phyloP scores from a whole-genome alignment of 225 moss, liverwort and hornwort species.

The Bryoerythrophyllum caledonicum region DNA sequence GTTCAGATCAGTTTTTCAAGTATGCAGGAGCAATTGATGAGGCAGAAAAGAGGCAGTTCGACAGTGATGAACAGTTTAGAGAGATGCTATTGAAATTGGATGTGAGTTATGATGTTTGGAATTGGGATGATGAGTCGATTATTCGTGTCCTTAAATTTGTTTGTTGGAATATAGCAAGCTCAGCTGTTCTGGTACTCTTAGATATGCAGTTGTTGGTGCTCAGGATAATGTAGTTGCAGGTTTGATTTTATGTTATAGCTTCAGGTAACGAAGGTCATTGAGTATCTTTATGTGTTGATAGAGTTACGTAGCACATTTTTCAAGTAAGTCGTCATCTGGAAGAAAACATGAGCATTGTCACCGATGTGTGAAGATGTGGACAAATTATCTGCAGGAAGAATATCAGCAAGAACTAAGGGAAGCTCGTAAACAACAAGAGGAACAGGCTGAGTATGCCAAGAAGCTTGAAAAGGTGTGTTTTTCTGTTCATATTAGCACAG shows the following conservation, averaged over 20 bases:
- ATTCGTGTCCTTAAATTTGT: background rate
- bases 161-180: background rate
- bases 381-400: slow-evolving; percentile 49
- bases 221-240: slow-evolving; percentile 26
- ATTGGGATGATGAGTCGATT: background rate
- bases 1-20: slow-evolving; percentile 20
- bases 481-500: background rate
- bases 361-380: slow-evolving; percentile 28
- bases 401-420: slow-evolving; percentile 59
- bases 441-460: slow-evolving; percentile 54
- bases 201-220: slow-evolving; percentile 27
- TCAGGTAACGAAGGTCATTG: slow-evolving; percentile 13
- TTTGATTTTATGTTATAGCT: slow-evolving; percentile 15
- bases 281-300: slow-evolving; percentile 9
- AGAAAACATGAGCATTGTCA: slow-evolving; percentile 16
- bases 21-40: slow-evolving; percentile 37
- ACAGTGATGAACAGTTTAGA: slow-evolving; percentile 37
- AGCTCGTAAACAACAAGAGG: slow-evolving; percentile 60
- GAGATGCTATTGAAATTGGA: slow-evolving; percentile 43
- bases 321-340: background rate
- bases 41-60: slow-evolving; percentile 35
- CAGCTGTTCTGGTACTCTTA: background rate
- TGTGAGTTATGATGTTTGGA: slow-evolving; percentile 17
- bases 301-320: background rate
- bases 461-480: slow-evolving; percentile 50